Conservation (phyloP, 2,329 filamentous ascomycete species). For the Capronia epimyces region DNA sequence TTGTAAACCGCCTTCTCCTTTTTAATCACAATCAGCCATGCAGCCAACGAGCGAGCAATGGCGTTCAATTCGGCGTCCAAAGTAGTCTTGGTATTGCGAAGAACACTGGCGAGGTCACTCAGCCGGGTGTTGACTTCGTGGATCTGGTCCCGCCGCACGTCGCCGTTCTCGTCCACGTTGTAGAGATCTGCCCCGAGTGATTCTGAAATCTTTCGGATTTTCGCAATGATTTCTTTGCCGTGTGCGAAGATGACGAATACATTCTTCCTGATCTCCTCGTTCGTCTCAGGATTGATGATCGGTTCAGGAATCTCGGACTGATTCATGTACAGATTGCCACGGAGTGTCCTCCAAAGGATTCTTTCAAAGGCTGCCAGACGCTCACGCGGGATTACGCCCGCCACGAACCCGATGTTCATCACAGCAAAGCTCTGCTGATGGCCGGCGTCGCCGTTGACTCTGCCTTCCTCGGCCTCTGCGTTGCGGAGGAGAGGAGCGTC, state of each 20-base stretch:
- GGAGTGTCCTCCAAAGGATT: constrained; percentile 93
- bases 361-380: constrained; percentile 93
- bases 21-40: constrained; percentile 95
- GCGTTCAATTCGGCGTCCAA: constrained; percentile 88
- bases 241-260: constrained; percentile 99
- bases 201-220: constrained; percentile 98
- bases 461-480: constrained; percentile 69
- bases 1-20: constrained; percentile 98
- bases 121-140: constrained; percentile 94
- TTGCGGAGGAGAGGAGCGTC: constrained; percentile 91
- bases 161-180: constrained; percentile 94
- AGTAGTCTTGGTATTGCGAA: constrained; percentile 91
- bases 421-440: constrained; percentile 84
- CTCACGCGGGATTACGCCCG: constrained; percentile 89
- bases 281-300: constrained; percentile 84
- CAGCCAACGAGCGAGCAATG: constrained; percentile 84
- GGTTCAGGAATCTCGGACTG: constrained; percentile 96
- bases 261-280: constrained; percentile 91
- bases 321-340: constrained; percentile 99
- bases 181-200: constrained; percentile 94
- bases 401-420: constrained; percentile 98
- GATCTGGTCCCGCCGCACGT: constrained; percentile 89
- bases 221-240: constrained; percentile 94
- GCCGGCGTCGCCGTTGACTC: constrained; percentile 57
- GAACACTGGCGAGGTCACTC: constrained; percentile 82